phyloP scores from a whole-genome alignment of 495 filamentous ascomycete genomes.

The Letharia columbiana region DNA sequence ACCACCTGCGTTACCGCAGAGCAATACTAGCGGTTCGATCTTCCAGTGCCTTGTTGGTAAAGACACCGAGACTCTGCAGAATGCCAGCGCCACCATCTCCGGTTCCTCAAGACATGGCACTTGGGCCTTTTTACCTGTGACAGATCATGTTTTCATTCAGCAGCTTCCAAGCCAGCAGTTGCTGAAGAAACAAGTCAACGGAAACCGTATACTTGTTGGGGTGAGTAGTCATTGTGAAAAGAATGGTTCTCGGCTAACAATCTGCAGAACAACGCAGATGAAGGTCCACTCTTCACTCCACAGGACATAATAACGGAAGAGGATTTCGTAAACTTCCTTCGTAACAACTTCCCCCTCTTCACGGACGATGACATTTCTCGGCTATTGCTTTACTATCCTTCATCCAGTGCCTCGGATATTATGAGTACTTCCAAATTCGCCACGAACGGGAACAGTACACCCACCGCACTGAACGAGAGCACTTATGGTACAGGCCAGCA shows the following conservation, averaged over 20 bases:
- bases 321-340: conserved; percentile 39
- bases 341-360: conserved; percentile 42
- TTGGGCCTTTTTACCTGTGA: conserved; percentile 57
- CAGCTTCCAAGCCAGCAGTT: conserved; percentile 47
- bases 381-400: conserved; percentile 41
- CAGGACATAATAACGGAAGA: conserved; percentile 41
- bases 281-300: conserved; percentile 45
- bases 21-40: conserved; percentile 30
- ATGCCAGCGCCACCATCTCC: conserved; percentile 45
- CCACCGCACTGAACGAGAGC: conserved; percentile 42
- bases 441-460: conserved; percentile 37
- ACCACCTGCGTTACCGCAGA: conserved; percentile 18
- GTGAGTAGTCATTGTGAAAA: conserved; percentile 25
- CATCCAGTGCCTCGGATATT: conserved; percentile 26
- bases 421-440: conserved; percentile 31
- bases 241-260: conserved; percentile 18
- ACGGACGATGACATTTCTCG: conserved; percentile 37
- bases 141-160: conserved; percentile 50
- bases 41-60: conserved; percentile 48
- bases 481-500: conserved; percentile 44
- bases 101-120: conserved; percentile 38
- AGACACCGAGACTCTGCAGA: conserved; percentile 45
- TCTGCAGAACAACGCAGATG: conserved; percentile 44
- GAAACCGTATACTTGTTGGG: conserved; percentile 42
- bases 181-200: conserved; percentile 41